Base-by-base conservation (phyloP, 768 basidiomycete genomes). In the Russula emetica region DNA sequence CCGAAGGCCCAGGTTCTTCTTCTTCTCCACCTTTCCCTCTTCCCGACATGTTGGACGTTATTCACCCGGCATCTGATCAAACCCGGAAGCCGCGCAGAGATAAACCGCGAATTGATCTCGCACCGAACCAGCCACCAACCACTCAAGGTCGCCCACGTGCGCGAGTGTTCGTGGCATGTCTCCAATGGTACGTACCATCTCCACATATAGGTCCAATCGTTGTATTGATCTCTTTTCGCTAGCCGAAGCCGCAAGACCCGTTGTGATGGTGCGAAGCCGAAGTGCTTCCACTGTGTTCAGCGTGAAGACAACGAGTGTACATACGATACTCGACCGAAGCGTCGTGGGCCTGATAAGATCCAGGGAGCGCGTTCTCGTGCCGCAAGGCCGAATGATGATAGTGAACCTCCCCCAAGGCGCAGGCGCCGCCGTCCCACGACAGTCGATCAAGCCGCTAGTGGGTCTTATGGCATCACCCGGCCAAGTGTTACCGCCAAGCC, bases 171-270 rank as follows among this genome's bases (percentile, higher is more conserved):
- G 86, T 91, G 44, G 90, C 90, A 26, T 92, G 90, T 72, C 30
- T 86, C 20, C 88, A 90, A 74, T 91, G 90, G 90, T 88, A 67
- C 34, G 79, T 73, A 42, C 24, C 26, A 45, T 64, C 59, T 38
- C 26, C 44, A 36, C 14, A 10, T 66, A 49, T 63, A 50, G 62
- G 68, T 34, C 52, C 24, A 26, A 36, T 36, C 13, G 16, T 34
- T n/a, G 4, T 20, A 16, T 14, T 30, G 20, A n/a, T 54, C 40
- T 61, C 56, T 36, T 61, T 51, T 40, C 54, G 51, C 54, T 66
- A 92, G 90, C 71, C 89, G 90, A 28, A 82, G 79, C 18, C 82
- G 89, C 28, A 92, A 92, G 71, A 90, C 88, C 66, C 85, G 90
- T 5, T 92, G 90, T 72, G 90, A 92, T 72, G 90, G 90, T 58